A percentile compares a stretch with the other conserved stretches of the same genome.
These are phyloP conservation scores for Hemileccinum impolitum DNA, from an alignment of 768 basidiomycete genomes.

Conservation along the genomic window DNA sequence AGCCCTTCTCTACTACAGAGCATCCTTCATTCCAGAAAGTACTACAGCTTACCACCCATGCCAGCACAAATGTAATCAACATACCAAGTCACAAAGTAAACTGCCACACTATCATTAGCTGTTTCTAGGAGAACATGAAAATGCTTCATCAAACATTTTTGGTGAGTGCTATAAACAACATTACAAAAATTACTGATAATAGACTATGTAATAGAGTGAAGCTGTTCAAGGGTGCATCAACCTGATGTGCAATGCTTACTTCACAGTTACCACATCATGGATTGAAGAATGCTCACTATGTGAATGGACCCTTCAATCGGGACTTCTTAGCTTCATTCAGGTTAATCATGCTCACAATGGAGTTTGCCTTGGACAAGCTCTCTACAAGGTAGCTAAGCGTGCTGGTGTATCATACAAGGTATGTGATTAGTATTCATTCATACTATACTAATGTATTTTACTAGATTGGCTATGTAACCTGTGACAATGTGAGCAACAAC, in stretches of 20 bases:
- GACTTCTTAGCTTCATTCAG: conserved; percentile 35
- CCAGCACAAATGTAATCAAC: not conserved
- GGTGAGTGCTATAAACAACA: not conserved
- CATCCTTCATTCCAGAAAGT: not conserved
- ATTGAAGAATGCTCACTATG: not conserved
- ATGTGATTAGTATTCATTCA: conserved; percentile 5
- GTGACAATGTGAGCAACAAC: conserved; percentile 38
- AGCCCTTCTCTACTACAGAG: not conserved
- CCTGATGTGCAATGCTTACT: not conserved
- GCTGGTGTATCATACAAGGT: conserved; percentile 32
- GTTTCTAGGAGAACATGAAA: not conserved
- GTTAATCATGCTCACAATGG: conserved; percentile 40
- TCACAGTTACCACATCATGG: not conserved
- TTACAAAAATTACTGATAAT: not conserved
- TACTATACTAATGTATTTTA: not conserved
- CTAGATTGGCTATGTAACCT: conserved; percentile 32
- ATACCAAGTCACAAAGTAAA: not conserved
- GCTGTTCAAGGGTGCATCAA: not conserved
- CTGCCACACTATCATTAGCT: not conserved
- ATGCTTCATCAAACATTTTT: not conserved
- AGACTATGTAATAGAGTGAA: not conserved
- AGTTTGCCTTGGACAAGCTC: conserved; percentile 31
- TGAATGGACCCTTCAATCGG: not conserved
- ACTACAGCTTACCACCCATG: not conserved
- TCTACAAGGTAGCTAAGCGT: conserved; percentile 34